Evolutionary conservation across 768 basidiomycete species (phyloP), one percentile per base, ranked within the genome.

Genomic region (Cyathus striatus): DNA sequence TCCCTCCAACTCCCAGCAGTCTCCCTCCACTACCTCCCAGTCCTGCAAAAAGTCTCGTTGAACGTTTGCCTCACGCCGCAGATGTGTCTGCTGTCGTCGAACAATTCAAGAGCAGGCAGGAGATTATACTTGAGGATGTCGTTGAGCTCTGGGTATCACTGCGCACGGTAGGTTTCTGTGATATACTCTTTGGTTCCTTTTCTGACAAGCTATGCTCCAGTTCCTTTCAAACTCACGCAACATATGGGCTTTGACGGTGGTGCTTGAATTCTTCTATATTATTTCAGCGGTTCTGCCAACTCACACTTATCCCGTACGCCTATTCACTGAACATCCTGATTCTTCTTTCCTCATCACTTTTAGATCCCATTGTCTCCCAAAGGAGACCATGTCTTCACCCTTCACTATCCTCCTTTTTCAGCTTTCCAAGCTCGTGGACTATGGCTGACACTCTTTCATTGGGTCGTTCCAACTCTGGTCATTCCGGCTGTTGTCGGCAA

Each of bases 171-270:
- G 43, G 66, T 63, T 39, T 2, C 13, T 41, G 37, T 24, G 16
- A 23, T 36, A 38, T 18, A 22, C 32, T 6, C 38, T 23, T 44
- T 3, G 23, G 26, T 26, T 17, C 24, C 39, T 5, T 21, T 18
- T 47, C 49, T 21, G 39, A 43, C 51, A 23, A 47, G 41, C 3
- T 22, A 41, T n/a, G 7, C 12, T 34, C 7, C 42, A 78, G 83
- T 75, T 77, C 41, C 65, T 85, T 7, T 86, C 85, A n/a, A 78
- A 77, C 48, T 78, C 83, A 1, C 68, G 66, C 26, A 79, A 81
- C 45, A 78, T 86, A 34, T 79, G 75, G 68, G 66, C 69, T 16
- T 47, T 80, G 33, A 79, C 79, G 0, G 69, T 74, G 5, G 40
- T 79, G 6, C 49, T 70, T 14, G 85, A 86, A 54, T 54, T 83